phyloP scores from a whole-genome alignment of 2,329 filamentous ascomycete species.

The Fonsecaea multimorphosa region DNA sequence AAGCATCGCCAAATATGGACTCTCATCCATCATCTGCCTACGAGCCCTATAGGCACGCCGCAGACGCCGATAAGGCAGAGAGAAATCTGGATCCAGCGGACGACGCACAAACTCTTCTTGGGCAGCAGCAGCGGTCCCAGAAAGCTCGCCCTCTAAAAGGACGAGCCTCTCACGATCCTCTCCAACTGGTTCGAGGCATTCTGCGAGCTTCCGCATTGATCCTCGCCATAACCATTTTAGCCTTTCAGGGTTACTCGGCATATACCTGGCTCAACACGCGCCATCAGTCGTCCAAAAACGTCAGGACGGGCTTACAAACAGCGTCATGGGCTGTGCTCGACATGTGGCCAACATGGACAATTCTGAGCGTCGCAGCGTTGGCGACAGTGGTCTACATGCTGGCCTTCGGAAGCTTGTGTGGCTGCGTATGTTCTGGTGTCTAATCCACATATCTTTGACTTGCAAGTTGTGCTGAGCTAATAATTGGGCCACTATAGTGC shows the following conservation, averaged over 20 bases:
- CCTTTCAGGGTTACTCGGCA: slow-evolving; percentile 14
- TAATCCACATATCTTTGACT: neutral
- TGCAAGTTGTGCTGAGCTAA: too few relatives aligned
- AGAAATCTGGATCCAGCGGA: slow-evolving; percentile 4
- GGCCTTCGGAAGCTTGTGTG: slow-evolving; percentile 19
- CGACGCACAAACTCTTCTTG: slow-evolving; percentile 18
- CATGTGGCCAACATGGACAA: slow-evolving; percentile 15
- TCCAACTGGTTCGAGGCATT: too few relatives aligned
- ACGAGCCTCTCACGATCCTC: too few relatives aligned
- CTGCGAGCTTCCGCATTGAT: too few relatives aligned
- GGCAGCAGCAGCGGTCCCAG: too few relatives aligned
- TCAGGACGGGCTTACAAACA: slow-evolving; percentile 15
- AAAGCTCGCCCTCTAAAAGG: too few relatives aligned
- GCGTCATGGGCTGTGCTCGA: slow-evolving; percentile 19
- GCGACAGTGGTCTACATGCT: slow-evolving; percentile 8
- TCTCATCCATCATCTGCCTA: slow-evolving; percentile 11
- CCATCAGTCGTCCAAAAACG: slow-evolving; percentile 1
- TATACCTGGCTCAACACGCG: slow-evolving; percentile 21
- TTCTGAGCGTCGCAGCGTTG: slow-evolving; percentile 9
- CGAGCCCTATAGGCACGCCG: slow-evolving; percentile 12
- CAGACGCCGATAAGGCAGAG: slow-evolving; percentile 1
- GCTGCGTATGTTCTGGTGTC: slow-evolving; percentile 14
- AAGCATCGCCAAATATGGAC: slow-evolving; percentile 1
- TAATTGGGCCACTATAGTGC: too few relatives aligned
- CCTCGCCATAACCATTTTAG: slow-evolving; percentile 16